phyloP scores from a whole-genome alignment of 495 filamentous ascomycete genomes.

The Friedmanniomyces endolithicus region DNA sequence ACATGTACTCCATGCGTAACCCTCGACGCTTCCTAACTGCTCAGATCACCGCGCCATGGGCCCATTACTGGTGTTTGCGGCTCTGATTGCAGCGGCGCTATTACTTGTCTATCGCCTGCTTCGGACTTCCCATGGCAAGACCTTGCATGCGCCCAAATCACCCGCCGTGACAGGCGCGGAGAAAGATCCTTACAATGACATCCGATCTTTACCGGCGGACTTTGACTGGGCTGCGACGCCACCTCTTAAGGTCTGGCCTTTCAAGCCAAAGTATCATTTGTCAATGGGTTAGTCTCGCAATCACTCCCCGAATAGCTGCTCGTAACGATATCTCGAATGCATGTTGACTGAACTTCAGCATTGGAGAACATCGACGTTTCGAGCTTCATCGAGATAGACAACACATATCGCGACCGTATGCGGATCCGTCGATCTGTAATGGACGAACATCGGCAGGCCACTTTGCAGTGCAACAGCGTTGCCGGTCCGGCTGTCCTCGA shows the following conservation, averaged over 20 bases:
- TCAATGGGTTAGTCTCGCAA: constrained; percentile 48
- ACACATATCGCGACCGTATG: constrained; percentile 48
- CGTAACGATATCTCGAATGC: no score
- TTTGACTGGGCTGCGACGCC: constrained; percentile 51
- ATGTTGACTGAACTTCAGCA: constrained; percentile 26
- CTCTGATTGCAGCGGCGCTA: background rate
- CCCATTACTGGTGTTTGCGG: background rate
- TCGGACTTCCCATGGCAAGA: background rate
- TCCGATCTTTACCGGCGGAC: constrained; percentile 39
- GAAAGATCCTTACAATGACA: constrained; percentile 24
- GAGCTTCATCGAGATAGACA: constrained; percentile 54
- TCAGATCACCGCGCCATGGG: background rate
- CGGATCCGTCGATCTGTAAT: constrained; percentile 41
- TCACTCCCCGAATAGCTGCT: no score
- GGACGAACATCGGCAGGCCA: constrained; percentile 33
- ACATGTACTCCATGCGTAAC: background rate
- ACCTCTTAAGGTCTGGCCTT: constrained; percentile 51
- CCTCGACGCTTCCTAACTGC: background rate
- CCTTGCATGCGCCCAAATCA: background rate
- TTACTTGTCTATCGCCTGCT: background rate
- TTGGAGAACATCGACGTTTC: constrained; percentile 42
- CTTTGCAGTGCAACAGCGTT: constrained; percentile 35
- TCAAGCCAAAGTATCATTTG: constrained; percentile 58
- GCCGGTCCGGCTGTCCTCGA: constrained; percentile 44
- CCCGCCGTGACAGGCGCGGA: background rate